Base-by-base conservation (phyloP, 495 filamentous ascomycete genomes). In the Delitschia confertaspora region DNA sequence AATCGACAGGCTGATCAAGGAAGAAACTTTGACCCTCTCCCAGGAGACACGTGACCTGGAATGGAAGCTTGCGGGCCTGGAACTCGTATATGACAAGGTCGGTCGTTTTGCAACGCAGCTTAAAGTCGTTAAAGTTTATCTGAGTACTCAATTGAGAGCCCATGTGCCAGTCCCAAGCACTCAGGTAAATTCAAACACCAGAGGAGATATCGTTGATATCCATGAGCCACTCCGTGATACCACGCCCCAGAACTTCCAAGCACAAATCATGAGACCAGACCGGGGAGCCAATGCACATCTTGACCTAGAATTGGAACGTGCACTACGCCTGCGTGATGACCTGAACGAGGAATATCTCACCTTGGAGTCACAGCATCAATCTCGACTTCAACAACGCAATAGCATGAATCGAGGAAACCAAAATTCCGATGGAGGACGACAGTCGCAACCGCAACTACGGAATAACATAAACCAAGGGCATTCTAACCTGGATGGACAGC, bases 1-100 rank as follows among this genome's bases (percentile, higher is more conserved):
- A 17, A 39, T 39, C 29, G 36, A 39, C 6, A 13, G 18, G 19
- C 36, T 39, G 22, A 39, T 39, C 22, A 13, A 39, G 11, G 36
- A 39, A 11, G 6, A 39, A 17, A 39, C 25, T 14, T 6, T 4
- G 3, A 25, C 17, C 16, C 36, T 39, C 4, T 24, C 11, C 16
- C 16, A 25, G 17, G 5, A 5, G n/a, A 7, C 6, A 8, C 19
- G 16, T 22, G 36, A 39, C 3, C 19, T 39, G 22, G 36, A 39
- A 11, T 39, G 36, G 36, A 24, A 9, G 17, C 6, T 39, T 21
- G 36, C 18, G 3, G 29, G 18, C 22, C 25, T 39, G 8, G 19
- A 39, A n/a, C 22, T 39, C 9, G 22, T 25, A 25, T 39, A 24
- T 21, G 6, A 11, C 16, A 18, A 35, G 4, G 2, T 35, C 33